Conservation (phyloP, 2,329 filamentous ascomycete species). For the Trichoderma semiorbis region DNA sequence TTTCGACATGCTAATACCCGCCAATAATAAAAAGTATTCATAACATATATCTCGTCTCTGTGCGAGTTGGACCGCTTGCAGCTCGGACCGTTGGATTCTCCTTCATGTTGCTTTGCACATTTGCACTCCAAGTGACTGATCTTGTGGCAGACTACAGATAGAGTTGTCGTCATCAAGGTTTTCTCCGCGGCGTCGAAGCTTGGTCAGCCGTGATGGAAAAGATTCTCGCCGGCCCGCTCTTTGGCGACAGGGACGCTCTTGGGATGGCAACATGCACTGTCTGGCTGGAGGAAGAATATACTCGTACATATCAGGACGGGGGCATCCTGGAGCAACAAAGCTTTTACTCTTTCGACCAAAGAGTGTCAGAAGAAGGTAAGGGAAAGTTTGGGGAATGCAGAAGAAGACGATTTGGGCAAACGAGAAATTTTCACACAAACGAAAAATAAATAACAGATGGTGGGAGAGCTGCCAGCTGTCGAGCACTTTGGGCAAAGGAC, state of each 20-base stretch:
- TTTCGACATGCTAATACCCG: too few relatives aligned
- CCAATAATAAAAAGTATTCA: too few relatives aligned
- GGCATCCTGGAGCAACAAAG: too few relatives aligned
- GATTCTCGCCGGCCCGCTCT: slow-evolving; percentile 3
- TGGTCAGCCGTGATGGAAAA: not conserved
- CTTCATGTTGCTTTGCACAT: not conserved
- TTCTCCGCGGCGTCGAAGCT: not conserved
- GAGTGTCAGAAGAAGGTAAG: too few relatives aligned
- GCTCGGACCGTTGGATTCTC: not conserved
- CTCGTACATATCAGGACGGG: not conserved
- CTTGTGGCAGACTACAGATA: too few relatives aligned
- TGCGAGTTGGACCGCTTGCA: not conserved
- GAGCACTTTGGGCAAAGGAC: too few relatives aligned
- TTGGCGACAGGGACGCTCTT: slow-evolving; percentile 1
- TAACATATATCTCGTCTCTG: not conserved
- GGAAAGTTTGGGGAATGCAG: too few relatives aligned
- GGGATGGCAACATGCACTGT: not conserved
- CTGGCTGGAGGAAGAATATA: not conserved
- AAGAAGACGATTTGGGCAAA: too few relatives aligned
- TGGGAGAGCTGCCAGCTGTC: too few relatives aligned
- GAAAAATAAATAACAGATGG: too few relatives aligned
- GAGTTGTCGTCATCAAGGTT: not conserved
- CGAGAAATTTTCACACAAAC: too few relatives aligned
- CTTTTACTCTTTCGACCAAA: too few relatives aligned
- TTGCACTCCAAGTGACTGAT: not conserved